phyloP scores from a whole-genome alignment of 2,329 filamentous ascomycete species.

The Zasmidium citrigriseum region DNA sequence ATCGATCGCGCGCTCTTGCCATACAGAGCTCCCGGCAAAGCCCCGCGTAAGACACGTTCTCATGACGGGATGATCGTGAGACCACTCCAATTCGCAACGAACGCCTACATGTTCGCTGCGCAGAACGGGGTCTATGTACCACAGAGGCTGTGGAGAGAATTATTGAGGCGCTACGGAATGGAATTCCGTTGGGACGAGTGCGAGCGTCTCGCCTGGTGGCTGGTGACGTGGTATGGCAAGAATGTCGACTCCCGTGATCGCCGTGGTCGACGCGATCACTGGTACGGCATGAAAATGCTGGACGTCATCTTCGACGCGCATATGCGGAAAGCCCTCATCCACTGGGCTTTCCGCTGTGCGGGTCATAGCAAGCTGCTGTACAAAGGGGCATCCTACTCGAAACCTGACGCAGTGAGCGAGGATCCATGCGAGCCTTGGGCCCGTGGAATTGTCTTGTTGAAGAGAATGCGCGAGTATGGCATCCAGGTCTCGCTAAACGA shows the following conservation, averaged over 20 bases:
- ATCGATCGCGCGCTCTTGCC: conserved; percentile 43
- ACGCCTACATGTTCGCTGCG: conserved; percentile 45
- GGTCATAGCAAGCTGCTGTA: conserved; percentile 15
- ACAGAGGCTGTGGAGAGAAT: conserved; percentile 57
- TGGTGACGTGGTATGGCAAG: conserved; percentile 38
- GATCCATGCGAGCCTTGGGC: conserved; percentile 28
- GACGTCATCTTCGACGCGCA: conserved; percentile 26
- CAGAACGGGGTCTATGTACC: conserved; percentile 36
- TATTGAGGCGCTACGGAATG: conserved; percentile 63
- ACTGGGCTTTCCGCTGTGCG: conserved; percentile 35
- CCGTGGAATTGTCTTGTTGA: conserved; percentile 33
- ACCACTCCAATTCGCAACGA: conserved; percentile 48
- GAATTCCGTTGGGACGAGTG: conserved; percentile 53
- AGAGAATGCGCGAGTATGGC: conserved; percentile 25
- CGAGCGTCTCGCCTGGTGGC: conserved; percentile 53
- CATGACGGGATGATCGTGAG: conserved; percentile 28
- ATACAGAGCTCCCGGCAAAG: conserved; percentile 40
- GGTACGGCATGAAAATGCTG: neutral
- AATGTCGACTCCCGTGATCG: neutral
- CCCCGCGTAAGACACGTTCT: conserved; percentile 27
- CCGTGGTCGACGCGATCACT: neutral
- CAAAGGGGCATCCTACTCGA: neutral
- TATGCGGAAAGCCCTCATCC: conserved; percentile 34
- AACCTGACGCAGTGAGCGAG: neutral
- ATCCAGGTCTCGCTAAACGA: conserved; percentile 20